Conservation (phyloP, 2,329 filamentous ascomycete species). For the Pseudocercospora vitis region DNA sequence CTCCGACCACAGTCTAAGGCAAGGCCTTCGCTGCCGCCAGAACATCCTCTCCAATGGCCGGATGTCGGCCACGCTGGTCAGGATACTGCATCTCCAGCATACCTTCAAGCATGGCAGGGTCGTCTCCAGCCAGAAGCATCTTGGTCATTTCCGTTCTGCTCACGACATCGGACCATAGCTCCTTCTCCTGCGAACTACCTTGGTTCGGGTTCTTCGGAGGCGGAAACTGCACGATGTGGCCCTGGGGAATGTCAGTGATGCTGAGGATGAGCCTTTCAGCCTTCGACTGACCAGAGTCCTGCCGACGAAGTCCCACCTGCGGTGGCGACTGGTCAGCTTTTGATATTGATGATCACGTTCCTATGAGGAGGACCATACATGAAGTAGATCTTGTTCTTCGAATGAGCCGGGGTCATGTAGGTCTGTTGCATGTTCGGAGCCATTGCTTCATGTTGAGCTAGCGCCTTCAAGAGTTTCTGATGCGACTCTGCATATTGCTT, state of each 20-base stretch:
- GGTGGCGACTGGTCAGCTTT: slow-evolving; percentile 19
- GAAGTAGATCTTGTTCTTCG: slow-evolving; percentile 41
- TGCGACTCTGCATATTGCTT: slow-evolving; percentile 24
- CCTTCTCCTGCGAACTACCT: slow-evolving; percentile 6
- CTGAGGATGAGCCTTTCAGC: background rate
- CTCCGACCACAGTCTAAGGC: too few species aligned
- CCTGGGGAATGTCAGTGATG: slow-evolving; percentile 1
- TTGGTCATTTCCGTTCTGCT: slow-evolving; percentile 13
- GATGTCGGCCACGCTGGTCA: slow-evolving; percentile 18
- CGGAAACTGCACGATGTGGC: slow-evolving; percentile 13
- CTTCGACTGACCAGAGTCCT: background rate
- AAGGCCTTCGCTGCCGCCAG: slow-evolving; percentile 13
- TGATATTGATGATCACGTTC: too few species aligned
- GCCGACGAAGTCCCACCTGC: slow-evolving; percentile 5
- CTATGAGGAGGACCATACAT: too few species aligned
- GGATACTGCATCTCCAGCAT: slow-evolving; percentile 32
- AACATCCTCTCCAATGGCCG: slow-evolving; percentile 26
- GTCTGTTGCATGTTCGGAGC: slow-evolving; percentile 37
- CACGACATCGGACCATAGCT: slow-evolving; percentile 10
- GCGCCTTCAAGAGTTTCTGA: slow-evolving; percentile 29
- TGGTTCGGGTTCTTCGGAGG: slow-evolving; percentile 5
- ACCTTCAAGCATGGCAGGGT: slow-evolving; percentile 28
- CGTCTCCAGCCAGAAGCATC: slow-evolving; percentile 6
- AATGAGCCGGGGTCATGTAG: slow-evolving; percentile 38
- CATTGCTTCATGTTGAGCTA: slow-evolving; percentile 39